Conservation (phyloP, 2,329 filamentous ascomycete genomes). For the Xylaria sp. region DNA sequence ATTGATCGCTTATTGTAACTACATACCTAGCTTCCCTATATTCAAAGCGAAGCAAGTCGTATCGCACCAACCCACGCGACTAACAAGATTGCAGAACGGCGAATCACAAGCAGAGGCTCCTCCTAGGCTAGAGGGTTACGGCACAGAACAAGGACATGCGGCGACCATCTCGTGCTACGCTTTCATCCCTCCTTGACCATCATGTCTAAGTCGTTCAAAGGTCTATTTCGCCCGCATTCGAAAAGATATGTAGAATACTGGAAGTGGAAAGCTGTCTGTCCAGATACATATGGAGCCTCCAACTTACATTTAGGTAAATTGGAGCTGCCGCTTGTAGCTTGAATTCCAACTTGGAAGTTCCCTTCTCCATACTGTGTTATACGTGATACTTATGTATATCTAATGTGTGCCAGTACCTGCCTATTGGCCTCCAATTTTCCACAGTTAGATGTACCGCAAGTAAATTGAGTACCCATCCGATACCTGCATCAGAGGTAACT, state of each 20-base stretch:
- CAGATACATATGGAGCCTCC: background rate
- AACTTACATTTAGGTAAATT: too few species aligned
- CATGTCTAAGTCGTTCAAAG: slow-evolving; percentile 9
- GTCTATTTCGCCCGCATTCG: slow-evolving; percentile 11
- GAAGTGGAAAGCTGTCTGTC: slow-evolving; percentile 3
- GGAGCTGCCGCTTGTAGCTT: slow-evolving; percentile 2
- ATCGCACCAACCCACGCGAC: slow-evolving; percentile 1
- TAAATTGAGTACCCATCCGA: too few species aligned
- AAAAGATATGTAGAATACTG: background rate
- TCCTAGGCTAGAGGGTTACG: slow-evolving; percentile 26
- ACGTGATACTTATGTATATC: background rate
- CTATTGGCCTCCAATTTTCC: too few species aligned
- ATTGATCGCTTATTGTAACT: slow-evolving; percentile 3
- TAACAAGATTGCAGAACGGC: slow-evolving; percentile 6
- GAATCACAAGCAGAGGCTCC: slow-evolving; percentile 19
- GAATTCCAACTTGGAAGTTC: background rate
- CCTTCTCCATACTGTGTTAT: background rate
- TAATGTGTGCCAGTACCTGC: background rate
- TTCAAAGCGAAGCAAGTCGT: slow-evolving; percentile 20
- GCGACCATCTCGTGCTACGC: slow-evolving; percentile 23
- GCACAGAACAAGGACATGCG: slow-evolving; percentile 16
- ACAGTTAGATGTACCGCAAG: too few species aligned
- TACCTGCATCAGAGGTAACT: slow-evolving; percentile 1
- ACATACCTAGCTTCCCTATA: slow-evolving; percentile 15
- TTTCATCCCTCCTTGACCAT: slow-evolving; percentile 26